phyloP scores from a whole-genome alignment of 73 alveolate genomes.

The Paramecium caudatum region DNA sequence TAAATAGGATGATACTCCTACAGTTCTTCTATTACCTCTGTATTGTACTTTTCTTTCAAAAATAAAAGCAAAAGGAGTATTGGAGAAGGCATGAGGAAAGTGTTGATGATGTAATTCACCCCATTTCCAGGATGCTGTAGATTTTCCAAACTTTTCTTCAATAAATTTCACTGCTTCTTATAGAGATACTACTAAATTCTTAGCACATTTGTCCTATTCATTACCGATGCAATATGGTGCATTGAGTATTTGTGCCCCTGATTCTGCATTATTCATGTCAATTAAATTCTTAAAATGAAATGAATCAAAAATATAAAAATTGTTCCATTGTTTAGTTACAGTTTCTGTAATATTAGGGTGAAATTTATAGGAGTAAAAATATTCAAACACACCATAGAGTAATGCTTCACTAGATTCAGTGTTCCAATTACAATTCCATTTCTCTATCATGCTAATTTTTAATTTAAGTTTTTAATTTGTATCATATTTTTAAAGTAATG shows the following conservation, averaged over 20 bases:
- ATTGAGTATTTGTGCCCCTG: neutral
- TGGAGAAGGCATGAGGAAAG: conserved; percentile 61
- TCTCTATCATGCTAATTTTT: conserved; percentile 18
- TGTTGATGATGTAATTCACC: conserved; percentile 47
- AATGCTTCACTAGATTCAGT: conserved; percentile 61
- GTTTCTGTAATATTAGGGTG: neutral
- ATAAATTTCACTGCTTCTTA: conserved; percentile 30
- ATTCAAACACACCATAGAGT: conserved; percentile 53
- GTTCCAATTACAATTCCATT: conserved; percentile 60
- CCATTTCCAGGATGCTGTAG: conserved; percentile 68
- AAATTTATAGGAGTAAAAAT: conserved; percentile 16
- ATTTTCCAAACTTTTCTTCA: conserved; percentile 47
- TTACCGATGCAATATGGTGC: conserved; percentile 8
- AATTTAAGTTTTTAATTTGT: neutral
- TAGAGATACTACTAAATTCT: conserved; percentile 63
- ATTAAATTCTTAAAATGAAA: conserved; percentile 21
- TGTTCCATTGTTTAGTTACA: conserved; percentile 20
- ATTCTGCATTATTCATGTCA: conserved; percentile 4
- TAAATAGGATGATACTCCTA: neutral
- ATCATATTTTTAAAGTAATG: conserved; percentile 18
- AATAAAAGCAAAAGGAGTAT: conserved; percentile 44
- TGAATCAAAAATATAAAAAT: conserved; percentile 45
- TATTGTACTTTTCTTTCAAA: conserved; percentile 66
- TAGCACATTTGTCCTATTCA: conserved; percentile 48
- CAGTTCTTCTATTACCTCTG: conserved; percentile 66